phyloP scores from a whole-genome alignment of 2,329 filamentous ascomycete species.

The Pseudogymnoascus sp. region DNA sequence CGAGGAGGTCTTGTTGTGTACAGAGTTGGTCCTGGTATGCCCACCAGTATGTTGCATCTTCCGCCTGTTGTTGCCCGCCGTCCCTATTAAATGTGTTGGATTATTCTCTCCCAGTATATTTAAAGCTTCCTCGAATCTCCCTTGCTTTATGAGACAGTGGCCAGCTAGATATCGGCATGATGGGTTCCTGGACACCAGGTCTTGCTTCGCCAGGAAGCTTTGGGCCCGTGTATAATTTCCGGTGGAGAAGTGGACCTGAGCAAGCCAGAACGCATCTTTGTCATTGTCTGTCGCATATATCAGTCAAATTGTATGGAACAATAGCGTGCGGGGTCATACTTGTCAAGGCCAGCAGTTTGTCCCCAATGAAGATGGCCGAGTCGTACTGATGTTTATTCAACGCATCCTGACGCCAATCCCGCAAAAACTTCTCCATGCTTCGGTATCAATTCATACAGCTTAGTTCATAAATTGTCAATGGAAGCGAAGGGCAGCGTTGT shows the following conservation, averaged over 20 bases:
- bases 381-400: slow-evolving; percentile 95
- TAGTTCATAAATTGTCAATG: neutral
- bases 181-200: slow-evolving; percentile 71
- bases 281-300: slow-evolving; percentile 61
- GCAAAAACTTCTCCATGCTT: slow-evolving; percentile 85
- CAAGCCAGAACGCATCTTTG: slow-evolving; percentile 91
- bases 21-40: slow-evolving; percentile 39
- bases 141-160: slow-evolving; percentile 90
- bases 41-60: slow-evolving; percentile 62
- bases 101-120: slow-evolving; percentile 83
- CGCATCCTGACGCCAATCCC: slow-evolving; percentile 91
- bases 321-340: slow-evolving; percentile 45
- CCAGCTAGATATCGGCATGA: slow-evolving; percentile 89
- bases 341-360: slow-evolving; percentile 91
- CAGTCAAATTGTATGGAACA: neutral
- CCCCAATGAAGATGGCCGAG: slow-evolving; percentile 90
- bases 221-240: slow-evolving; percentile 92
- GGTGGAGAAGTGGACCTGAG: slow-evolving; percentile 94
- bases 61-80: slow-evolving; percentile 52
- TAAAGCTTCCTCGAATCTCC: slow-evolving; percentile 81
- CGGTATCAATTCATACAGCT: neutral
- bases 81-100: slow-evolving; percentile 76
- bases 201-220: slow-evolving; percentile 73
- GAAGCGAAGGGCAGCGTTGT: neutral
- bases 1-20: slow-evolving; percentile 35